Percentiles rank a stretch among this genome's conserved stretches.
phyloP scores from a whole-genome alignment of 1,284 basidiomycete genomes.

The Sanguinoderma infundibulare region DNA sequence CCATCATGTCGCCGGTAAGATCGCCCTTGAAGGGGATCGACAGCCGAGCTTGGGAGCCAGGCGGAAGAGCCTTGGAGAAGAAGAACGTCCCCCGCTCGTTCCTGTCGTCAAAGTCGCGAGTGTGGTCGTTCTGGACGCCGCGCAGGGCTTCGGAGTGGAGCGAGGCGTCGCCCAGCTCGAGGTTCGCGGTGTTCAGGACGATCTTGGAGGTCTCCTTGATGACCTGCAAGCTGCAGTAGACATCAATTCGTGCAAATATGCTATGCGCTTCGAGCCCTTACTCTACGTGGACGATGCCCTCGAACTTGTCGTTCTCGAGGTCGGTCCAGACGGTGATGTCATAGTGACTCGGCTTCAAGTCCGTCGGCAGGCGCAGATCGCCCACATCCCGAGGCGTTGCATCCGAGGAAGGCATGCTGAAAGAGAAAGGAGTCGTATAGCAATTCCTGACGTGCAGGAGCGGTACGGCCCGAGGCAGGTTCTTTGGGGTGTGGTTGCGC shows the following conservation, averaged over 20 bases:
- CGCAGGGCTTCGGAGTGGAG: conserved; percentile 65
- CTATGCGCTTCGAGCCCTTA: conserved; percentile 26
- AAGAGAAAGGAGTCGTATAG: conserved; percentile 12
- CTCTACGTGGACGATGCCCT: conserved; percentile 81
- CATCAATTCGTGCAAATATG: neutral
- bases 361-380: conserved; percentile 78
- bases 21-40: conserved; percentile 67
- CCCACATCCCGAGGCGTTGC: conserved; percentile 3
- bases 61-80: conserved; percentile 59
- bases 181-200: conserved; percentile 74
- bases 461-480: conserved; percentile 3
- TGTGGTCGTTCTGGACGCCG: conserved; percentile 52
- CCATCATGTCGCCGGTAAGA: conserved; percentile 73
- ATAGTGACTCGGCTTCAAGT: conserved; percentile 83
- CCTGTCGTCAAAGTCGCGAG: conserved; percentile 59
- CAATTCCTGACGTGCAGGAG: conserved; percentile 13
- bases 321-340: conserved; percentile 86
- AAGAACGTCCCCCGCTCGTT: conserved; percentile 69
- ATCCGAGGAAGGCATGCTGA: conserved; percentile 19
- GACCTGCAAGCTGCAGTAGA: conserved; percentile 65
- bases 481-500: neutral
- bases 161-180: conserved; percentile 72
- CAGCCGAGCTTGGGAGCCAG: conserved; percentile 66
- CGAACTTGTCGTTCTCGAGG: conserved; percentile 74
- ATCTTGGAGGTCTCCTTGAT: conserved; percentile 67